A percentile compares a stretch with the other conserved stretches of the same genome.
Conservation (phyloP, 2,329 filamentous ascomycete species). For the Stachybotrys elegans region DNA sequence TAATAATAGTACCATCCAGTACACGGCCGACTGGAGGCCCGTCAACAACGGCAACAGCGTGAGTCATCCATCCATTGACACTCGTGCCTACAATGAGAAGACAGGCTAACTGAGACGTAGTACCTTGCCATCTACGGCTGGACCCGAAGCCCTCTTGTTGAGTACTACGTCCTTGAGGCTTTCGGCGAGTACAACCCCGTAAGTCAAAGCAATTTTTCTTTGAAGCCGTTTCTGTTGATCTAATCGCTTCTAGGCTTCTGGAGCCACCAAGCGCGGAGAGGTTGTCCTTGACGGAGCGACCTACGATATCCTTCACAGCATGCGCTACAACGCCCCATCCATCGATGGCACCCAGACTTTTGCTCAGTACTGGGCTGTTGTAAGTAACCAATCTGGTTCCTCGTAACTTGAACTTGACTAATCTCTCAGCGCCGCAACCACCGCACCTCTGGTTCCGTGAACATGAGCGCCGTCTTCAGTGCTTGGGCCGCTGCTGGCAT, state of each 20-base stretch:
- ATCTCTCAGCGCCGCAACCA: conserved; percentile 39
- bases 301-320: conserved; percentile 30
- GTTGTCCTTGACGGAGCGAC: conserved; percentile 27
- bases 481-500: conserved; percentile 44
- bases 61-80: not conserved
- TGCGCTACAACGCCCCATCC: conserved; percentile 33
- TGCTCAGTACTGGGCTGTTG: conserved; percentile 47
- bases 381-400: too few species aligned
- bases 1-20: conserved; percentile 20
- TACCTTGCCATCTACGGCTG: conserved; percentile 39
- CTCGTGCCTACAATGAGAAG: too few species aligned
- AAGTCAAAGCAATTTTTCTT: too few species aligned
- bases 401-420: too few species aligned
- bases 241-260: too few species aligned
- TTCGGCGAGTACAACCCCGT: conserved; percentile 38
- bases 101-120: not conserved
- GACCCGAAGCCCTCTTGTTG: conserved; percentile 16
- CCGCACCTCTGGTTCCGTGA: conserved; percentile 45
- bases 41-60: conserved; percentile 1
- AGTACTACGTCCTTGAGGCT: conserved; percentile 35
- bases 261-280: conserved; percentile 24
- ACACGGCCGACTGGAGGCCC: conserved; percentile 3
- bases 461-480: conserved; percentile 44
- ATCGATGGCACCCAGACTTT: conserved; percentile 44
- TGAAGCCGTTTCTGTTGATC: too few species aligned